A percentile compares a stretch with the other conserved stretches of the same genome.
phyloP scores from a whole-genome alignment of 352 stramenopile genomes.

The Phytophthora rubi region DNA sequence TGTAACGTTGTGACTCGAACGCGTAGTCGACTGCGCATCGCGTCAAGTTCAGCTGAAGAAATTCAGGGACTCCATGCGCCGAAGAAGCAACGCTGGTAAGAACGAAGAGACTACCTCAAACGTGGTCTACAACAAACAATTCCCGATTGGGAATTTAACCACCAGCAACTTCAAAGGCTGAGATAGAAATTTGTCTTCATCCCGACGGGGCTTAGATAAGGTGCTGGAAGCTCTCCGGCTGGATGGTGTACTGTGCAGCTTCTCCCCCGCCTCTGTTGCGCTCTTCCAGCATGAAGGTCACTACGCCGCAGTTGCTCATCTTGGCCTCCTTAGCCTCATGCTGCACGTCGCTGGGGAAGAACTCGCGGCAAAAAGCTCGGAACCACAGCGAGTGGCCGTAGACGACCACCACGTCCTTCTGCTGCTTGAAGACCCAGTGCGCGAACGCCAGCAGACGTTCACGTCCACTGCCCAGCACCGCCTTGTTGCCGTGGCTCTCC shows the following conservation, averaged over 20 bases:
- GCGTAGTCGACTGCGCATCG: constrained; percentile 22
- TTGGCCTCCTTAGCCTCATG: constrained; percentile 69
- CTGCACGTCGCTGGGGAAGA: constrained; percentile 50
- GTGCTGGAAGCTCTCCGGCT: constrained; percentile 57
- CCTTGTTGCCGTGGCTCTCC: constrained; percentile 87
- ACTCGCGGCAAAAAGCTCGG: constrained; percentile 82
- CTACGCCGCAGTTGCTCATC: constrained; percentile 80
- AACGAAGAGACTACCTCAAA: background rate
- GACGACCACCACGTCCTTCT: constrained; percentile 70
- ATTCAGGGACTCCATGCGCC: constrained; percentile 20
- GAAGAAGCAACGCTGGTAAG: constrained; percentile 10
- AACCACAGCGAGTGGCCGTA: constrained; percentile 91
- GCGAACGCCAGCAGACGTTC: constrained; percentile 70
- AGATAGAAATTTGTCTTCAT: constrained; percentile 50
- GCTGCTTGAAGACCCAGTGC: constrained; percentile 66
- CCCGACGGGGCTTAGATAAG: constrained; percentile 30
- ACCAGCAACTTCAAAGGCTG: background rate
- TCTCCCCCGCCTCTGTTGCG: constrained; percentile 30
- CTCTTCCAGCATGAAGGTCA: constrained; percentile 75
- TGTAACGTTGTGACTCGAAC: constrained; percentile 32
- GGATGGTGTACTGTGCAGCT: constrained; percentile 40
- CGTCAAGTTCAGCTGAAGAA: constrained; percentile 23
- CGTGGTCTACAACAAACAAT: background rate
- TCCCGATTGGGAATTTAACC: background rate
- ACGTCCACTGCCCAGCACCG: constrained; percentile 61